Evolutionary conservation across 805 yeast species (phyloP), one percentile per base, ranked within the genome.

Genomic region (Isabelozyma rhagii): DNA sequence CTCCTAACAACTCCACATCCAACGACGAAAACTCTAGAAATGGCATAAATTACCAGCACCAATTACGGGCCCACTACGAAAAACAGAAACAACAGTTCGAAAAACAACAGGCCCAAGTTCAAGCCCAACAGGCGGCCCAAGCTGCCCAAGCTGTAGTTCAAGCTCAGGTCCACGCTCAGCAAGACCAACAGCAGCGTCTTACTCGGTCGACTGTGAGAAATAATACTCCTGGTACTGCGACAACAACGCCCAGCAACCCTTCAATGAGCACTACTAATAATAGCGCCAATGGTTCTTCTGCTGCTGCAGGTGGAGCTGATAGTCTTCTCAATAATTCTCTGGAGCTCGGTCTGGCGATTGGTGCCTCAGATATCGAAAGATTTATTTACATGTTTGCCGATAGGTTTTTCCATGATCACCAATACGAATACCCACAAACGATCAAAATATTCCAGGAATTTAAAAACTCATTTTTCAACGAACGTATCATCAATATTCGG

Each of bases 391-490:
- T 68, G 58, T 70, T 69, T 56, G 79, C 76, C 5, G 78, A 72
- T 56, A 56, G 67, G 43, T 74, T 72, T 50, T 74, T 74, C 62
- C 66, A 60, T 50, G 71, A 69, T 41, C 67, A 70, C 55, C 71
- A 65, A 48, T 69, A 62, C 51, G 75, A 71, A 44, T 74, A 71
- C 48, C 79, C 79, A 4, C 76, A 73, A 52, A 72, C 78, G 13
- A 57, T 69, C 41, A 71, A 72, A 56, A 59, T 70, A 10, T 74
- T 72, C 56, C 77, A 72, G 51, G 76, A 74, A 50, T 73, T 74
- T 57, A 74, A 74, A 55, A 62, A 58, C 44, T 64, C 77, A 17
- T 74, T 74, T 49, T 62, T 65, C 47, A 71, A 71, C 47, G 79
- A 74, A 56, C 52, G 77, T 49, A 68, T 73, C 38, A 64, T 69